A percentile compares a stretch with the other conserved stretches of the same genome.
Evolutionary conservation across 2,329 filamentous ascomycete genomes (phyloP).

Genomic region (Apiospora koreana): DNA sequence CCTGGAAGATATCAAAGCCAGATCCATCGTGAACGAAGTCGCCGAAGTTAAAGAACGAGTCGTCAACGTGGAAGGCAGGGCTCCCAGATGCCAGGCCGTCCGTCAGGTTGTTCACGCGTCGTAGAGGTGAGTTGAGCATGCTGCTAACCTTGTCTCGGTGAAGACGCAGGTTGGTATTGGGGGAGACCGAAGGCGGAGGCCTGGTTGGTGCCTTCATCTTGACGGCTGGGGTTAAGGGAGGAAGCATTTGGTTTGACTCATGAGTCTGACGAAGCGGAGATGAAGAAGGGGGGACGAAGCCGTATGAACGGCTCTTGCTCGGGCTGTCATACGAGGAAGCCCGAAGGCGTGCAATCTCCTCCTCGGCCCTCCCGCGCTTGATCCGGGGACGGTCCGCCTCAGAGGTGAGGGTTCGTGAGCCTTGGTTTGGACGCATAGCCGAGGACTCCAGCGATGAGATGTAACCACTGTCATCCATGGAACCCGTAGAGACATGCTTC

Average conservation of each 20-base stretch:
- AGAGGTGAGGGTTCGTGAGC: constrained; percentile 68
- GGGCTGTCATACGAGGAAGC: constrained; percentile 94
- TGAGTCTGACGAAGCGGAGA: constrained; percentile 68
- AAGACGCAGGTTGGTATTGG: constrained; percentile 86
- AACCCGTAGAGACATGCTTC: constrained; percentile 69
- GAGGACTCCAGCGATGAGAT: constrained; percentile 96
- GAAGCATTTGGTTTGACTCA: constrained; percentile 62
- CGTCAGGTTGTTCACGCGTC: constrained; percentile 48
- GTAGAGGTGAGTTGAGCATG: constrained; percentile 69
- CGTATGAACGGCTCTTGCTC: constrained; percentile 64
- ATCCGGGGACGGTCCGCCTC: constrained; percentile 79
- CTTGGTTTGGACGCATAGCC: constrained; percentile 69
- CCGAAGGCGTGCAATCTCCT: constrained; percentile 90
- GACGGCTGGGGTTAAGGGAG: constrained; percentile 80
- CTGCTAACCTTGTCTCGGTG: constrained; percentile 82
- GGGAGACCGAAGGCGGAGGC: constrained; percentile 76
- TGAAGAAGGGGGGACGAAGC: constrained; percentile 59
- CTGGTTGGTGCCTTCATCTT: constrained; percentile 70
- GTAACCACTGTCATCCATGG: constrained; percentile 79
- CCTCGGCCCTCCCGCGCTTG: constrained; percentile 89
- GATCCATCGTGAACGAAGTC: constrained; percentile 50
- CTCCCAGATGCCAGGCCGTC: constrained; percentile 61
- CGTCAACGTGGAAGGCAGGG: constrained; percentile 66
- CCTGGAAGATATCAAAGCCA: constrained; percentile 66
- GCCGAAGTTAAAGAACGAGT: constrained; percentile 51